These are phyloP conservation scores for Fomitopsis serialis DNA, from an alignment of 768 basidiomycete species.

Conservation along the genomic window DNA sequence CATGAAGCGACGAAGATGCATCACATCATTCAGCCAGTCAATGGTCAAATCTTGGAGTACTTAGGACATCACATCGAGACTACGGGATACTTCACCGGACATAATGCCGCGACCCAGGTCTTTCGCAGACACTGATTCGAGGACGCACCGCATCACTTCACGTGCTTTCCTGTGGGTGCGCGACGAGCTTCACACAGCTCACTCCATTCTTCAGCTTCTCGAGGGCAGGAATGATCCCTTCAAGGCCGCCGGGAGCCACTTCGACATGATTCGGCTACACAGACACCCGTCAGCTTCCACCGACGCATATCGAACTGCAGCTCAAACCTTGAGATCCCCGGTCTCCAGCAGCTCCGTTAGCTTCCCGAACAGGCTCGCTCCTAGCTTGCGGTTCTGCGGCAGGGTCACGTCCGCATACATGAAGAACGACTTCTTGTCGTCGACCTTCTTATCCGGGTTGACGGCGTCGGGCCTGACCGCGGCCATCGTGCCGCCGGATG, in stretches of 20 bases:
- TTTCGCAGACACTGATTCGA: too few relatives aligned
- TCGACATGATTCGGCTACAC: slow-evolving; percentile 8
- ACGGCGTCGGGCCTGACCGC: neutral
- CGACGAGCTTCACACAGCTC: slow-evolving; percentile 26
- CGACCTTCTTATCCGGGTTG: neutral
- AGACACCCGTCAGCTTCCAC: neutral
- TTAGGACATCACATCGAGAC: too few relatives aligned
- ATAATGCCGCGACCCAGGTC: too few relatives aligned
- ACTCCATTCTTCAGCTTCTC: slow-evolving; percentile 13
- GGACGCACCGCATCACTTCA: neutral
- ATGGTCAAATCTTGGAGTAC: too few relatives aligned
- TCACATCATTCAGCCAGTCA: too few relatives aligned
- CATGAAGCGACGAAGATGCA: too few relatives aligned
- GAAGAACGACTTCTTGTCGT: neutral
- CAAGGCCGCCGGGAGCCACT: slow-evolving; percentile 20
- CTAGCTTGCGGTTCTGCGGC: neutral
- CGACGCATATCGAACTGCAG: too few relatives aligned
- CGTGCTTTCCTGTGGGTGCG: slow-evolving; percentile 17
- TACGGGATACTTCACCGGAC: too few relatives aligned
- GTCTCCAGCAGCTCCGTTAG: neutral
- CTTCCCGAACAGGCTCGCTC: neutral
- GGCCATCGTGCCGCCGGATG: slow-evolving; percentile 11
- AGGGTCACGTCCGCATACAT: neutral
- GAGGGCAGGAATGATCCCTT: slow-evolving; percentile 20
- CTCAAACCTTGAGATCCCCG: neutral